phyloP scores from a whole-genome alignment of 257 asterid genomes.

The Phtheirospermum japonicum region DNA sequence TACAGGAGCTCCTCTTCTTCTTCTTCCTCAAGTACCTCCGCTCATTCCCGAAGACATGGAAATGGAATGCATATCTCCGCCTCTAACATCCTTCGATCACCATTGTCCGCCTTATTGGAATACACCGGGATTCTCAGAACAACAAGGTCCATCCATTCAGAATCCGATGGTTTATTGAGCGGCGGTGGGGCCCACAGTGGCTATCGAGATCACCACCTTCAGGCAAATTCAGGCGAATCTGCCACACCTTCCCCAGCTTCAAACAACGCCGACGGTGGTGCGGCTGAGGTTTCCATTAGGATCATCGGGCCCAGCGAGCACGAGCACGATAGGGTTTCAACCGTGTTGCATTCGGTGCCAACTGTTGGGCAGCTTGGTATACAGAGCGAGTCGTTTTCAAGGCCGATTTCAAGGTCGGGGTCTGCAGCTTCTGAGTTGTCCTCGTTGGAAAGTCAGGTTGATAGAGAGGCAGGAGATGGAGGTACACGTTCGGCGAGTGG shows the following conservation, averaged over 20 bases:
- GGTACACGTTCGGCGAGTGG: constrained; percentile 32
- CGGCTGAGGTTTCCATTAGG: constrained; percentile 81
- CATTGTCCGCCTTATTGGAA: constrained; percentile 66
- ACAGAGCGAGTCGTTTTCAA: constrained; percentile 37
- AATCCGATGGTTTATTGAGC: constrained; percentile 38
- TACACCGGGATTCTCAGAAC: constrained; percentile 58
- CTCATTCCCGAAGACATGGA: constrained; percentile 53
- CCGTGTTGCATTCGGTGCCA: constrained; percentile 32
- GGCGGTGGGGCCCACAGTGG: constrained; percentile 28
- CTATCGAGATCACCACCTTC: constrained; percentile 39
- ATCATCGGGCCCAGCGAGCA: constrained; percentile 54
- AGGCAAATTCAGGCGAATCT: constrained; percentile 34
- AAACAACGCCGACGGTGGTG: constrained; percentile 24
- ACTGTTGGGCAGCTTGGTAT: constrained; percentile 32
- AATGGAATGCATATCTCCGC: constrained; percentile 53
- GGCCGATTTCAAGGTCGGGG: constrained; percentile 49
- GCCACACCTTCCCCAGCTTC: constrained; percentile 30
- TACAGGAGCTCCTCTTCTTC: constrained; percentile 37
- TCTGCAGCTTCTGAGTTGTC: constrained; percentile 48
- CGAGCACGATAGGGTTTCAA: constrained; percentile 45
- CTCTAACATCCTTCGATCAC: constrained; percentile 57
- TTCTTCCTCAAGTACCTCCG: constrained; percentile 31
- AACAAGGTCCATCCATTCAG: constrained; percentile 43
- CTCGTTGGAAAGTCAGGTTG: constrained; percentile 65
- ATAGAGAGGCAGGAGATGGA: constrained; percentile 42